These are phyloP conservation scores for Mortierella alpina DNA, from an alignment of 192 early-diverging fungal genomes.

Conservation along the genomic window DNA sequence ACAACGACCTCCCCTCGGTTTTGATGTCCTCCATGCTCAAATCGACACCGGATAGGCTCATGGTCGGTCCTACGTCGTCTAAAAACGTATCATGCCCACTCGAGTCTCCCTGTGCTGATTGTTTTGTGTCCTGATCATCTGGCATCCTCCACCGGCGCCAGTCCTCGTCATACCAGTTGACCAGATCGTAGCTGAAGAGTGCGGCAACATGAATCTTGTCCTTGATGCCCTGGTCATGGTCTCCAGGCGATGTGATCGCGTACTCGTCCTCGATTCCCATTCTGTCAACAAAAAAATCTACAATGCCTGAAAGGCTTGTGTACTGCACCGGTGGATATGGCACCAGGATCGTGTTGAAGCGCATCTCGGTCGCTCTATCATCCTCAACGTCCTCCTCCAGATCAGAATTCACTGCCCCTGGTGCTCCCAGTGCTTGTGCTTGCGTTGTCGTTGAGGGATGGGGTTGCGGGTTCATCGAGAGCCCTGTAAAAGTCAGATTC, in stretches of 20 bases:
- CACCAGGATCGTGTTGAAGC: conserved; percentile 54
- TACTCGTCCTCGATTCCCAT: conserved; percentile 48
- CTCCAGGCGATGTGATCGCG: conserved; percentile 10
- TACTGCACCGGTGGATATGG: conserved; percentile 44
- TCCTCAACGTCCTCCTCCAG: conserved; percentile 11
- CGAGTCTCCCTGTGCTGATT: background rate
- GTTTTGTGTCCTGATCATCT: conserved; percentile 2
- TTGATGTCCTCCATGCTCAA: conserved; percentile 41
- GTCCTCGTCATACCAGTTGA: conserved; percentile 67
- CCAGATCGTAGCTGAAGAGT: conserved; percentile 62
- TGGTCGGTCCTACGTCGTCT: conserved; percentile 7
- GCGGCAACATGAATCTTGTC: conserved; percentile 38
- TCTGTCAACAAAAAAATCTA: conserved; percentile 52
- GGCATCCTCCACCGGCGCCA: conserved; percentile 57
- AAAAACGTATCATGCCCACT: conserved; percentile 24
- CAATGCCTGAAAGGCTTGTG: conserved; percentile 49
- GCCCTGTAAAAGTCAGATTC: conserved; percentile 47
- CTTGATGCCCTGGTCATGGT: conserved; percentile 5
- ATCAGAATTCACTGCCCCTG: conserved; percentile 10
- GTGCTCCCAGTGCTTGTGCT: conserved; percentile 5
- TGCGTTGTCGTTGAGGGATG: conserved; percentile 34
- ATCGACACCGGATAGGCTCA: conserved; percentile 2
- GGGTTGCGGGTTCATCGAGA: conserved; percentile 18
- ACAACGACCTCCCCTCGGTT: conserved; percentile 8
- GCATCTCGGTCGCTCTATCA: conserved; percentile 38